These are phyloP conservation scores for Rhodotorula toruloides DNA, from an alignment of 768 basidiomycete genomes.

Conservation along the genomic window DNA sequence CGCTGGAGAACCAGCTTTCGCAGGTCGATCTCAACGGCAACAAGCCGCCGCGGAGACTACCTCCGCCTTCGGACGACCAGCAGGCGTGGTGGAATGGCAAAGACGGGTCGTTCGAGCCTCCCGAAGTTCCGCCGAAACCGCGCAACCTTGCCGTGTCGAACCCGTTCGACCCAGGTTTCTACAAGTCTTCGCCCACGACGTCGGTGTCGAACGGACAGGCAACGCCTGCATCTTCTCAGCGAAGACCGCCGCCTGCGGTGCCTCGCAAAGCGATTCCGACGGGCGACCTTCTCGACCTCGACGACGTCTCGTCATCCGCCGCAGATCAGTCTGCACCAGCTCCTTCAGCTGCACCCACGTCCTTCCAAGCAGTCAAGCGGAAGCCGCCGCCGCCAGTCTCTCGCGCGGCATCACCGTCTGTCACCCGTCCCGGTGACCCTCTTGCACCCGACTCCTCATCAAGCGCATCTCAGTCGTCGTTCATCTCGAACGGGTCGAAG, in stretches of 20 bases:
- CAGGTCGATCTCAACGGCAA: not conserved
- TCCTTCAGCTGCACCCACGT: not conserved
- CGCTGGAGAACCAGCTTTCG: conserved; percentile 22
- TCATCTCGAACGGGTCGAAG: too few species aligned
- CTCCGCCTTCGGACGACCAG: conserved; percentile 27
- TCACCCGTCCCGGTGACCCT: not conserved
- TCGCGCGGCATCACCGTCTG: not conserved
- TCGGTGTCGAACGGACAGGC: not conserved
- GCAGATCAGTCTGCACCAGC: not conserved
- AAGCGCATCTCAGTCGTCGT: too few species aligned
- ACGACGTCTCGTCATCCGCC: not conserved
- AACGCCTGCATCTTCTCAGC: not conserved
- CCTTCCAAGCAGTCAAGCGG: conserved; percentile 20
- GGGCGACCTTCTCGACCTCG: conserved; percentile 12
- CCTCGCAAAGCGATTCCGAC: conserved; percentile 13
- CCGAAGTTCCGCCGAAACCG: not conserved
- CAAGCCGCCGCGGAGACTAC: not conserved
- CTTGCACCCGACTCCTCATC: not conserved
- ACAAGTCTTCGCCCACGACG: not conserved
- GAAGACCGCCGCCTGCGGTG: not conserved
- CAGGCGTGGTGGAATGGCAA: conserved; percentile 30
- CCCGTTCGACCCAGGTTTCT: not conserved
- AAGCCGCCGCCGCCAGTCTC: not conserved
- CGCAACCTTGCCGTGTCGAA: not conserved
- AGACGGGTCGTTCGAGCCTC: not conserved